These are phyloP conservation scores for Chytridium lagenaria DNA, from an alignment of 371 early-diverging fungal genomes.

Conservation along the genomic window DNA sequence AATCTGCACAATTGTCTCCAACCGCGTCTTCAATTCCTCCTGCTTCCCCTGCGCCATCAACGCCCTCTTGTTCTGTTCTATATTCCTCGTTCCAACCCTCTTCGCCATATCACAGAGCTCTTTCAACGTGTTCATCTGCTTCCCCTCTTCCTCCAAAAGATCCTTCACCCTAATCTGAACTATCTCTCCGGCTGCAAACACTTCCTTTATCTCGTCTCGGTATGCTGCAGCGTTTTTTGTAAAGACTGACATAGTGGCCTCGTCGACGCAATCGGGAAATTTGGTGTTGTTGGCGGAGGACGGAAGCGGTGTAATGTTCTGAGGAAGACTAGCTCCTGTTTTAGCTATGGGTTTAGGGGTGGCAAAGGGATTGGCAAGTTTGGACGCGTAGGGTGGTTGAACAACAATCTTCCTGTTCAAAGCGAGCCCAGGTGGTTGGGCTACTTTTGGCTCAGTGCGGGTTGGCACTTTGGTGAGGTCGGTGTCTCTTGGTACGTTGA, in stretches of 20 bases:
- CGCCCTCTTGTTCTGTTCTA: not conserved
- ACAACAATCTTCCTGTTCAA: not conserved
- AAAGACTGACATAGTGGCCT: not conserved
- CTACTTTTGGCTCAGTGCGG: not conserved
- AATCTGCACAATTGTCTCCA: slow-evolving; percentile 43
- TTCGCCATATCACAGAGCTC: not conserved
- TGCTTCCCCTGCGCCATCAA: slow-evolving; percentile 1
- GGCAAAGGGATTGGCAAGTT: not conserved
- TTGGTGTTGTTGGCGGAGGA: not conserved
- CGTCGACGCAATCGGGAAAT: not conserved
- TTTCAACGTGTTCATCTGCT: not conserved
- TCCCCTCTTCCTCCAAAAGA: not conserved
- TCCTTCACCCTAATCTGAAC: not conserved
- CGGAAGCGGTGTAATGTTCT: not conserved
- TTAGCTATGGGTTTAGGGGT: not conserved
- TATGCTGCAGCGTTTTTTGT: not conserved
- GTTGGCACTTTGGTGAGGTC: not conserved
- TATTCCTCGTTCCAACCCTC: not conserved
- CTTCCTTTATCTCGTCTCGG: not conserved
- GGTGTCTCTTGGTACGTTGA: not conserved
- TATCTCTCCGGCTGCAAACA: not conserved
- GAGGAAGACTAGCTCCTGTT: not conserved
- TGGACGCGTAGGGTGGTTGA: not conserved
- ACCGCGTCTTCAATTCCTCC: slow-evolving; percentile 15
- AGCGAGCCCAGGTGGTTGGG: not conserved